Evolutionary conservation across 805 yeast genomes (phyloP), one percentile per base, ranked within the genome.

Genomic region (Hanseniaspora meyeri): DNA sequence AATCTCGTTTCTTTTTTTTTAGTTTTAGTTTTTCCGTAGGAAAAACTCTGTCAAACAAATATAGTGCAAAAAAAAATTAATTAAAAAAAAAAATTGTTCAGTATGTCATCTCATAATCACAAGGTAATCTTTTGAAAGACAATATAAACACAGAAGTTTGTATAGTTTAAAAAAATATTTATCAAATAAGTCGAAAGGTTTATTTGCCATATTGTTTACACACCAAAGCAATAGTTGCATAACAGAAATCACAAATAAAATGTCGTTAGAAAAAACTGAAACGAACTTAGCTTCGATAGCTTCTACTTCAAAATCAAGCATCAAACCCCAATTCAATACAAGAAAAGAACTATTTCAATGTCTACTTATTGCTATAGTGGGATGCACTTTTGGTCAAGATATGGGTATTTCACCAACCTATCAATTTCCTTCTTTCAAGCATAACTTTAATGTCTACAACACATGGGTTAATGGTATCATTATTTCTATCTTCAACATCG

Each of bases 361-460:
- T 68, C 62, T 74, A n/a, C 63, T 78, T 55, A 78, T 82, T 55
- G 82, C 87, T 6, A 81, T 81, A 61, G 85, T 85, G 63, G 89
- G 88, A 32, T 82, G 80, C 64, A 80, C 81, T 38, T 82, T 81
- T 62, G 89, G 89, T 52, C 83, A 82, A 75, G 89, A 83, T 69
- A 80, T 87, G 40, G 88, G 88, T 64, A 81, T 55, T 77, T 82
- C 59, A 78, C 81, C 34, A 78, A 80, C 63, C 76, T 82, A 82
- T 63, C 74, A 20, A 81, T 81, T 60, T 16, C 40, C 39, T 7
- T 51, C 55, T 3, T 82, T 76, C 65, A 65, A 69, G 52, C 57
- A 64, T 12, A 72, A 81, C 60, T 81, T 82, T 62, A 86, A 85
- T 59, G 67, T 70, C 49, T 59, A 70, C 52, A 68, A 72, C 57